These are phyloP conservation scores for Brassica carinata DNA, from an alignment of 345 rosid species.

Conservation along the genomic window DNA sequence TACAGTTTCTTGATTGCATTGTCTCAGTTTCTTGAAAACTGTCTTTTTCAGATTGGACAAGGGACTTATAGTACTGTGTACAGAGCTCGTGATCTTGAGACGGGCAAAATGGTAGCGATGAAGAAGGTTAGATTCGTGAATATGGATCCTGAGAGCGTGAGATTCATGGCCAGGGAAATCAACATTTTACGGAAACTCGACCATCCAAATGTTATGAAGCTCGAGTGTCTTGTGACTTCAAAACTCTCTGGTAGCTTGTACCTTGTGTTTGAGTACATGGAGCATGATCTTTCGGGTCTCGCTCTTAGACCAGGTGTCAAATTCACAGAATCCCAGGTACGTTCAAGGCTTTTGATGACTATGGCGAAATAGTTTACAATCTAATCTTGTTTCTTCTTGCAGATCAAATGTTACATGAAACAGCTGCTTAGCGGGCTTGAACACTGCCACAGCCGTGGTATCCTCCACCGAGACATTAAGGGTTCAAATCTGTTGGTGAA, in stretches of 20 bases:
- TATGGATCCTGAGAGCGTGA: constrained; percentile 95
- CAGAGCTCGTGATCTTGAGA: constrained; percentile 75
- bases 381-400: constrained; percentile 28
- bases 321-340: constrained; percentile 55
- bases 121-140: constrained; percentile 94
- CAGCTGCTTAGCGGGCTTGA: constrained; percentile 93
- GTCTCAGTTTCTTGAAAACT: too few species aligned
- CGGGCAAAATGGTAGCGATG: constrained; percentile 82
- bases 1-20: too few species aligned
- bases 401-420: constrained; percentile 93
- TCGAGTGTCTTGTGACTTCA: constrained; percentile 92
- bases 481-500: constrained; percentile 94
- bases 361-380: too few species aligned
- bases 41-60: constrained; percentile 69
- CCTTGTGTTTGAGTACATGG: constrained; percentile 92
- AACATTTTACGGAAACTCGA: constrained; percentile 81
- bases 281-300: constrained; percentile 92
- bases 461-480: constrained; percentile 96
- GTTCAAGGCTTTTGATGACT: neutral
- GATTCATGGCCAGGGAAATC: constrained; percentile 99
- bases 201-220: constrained; percentile 88
- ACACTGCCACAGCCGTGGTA: constrained; percentile 86
- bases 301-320: constrained; percentile 80
- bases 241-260: constrained; percentile 96
- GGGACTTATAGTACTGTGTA: constrained; percentile 97